A percentile compares a stretch with the other conserved stretches of the same genome.
Conservation (phyloP, 495 filamentous ascomycete species). For the Lindgomyces ingoldianus region DNA sequence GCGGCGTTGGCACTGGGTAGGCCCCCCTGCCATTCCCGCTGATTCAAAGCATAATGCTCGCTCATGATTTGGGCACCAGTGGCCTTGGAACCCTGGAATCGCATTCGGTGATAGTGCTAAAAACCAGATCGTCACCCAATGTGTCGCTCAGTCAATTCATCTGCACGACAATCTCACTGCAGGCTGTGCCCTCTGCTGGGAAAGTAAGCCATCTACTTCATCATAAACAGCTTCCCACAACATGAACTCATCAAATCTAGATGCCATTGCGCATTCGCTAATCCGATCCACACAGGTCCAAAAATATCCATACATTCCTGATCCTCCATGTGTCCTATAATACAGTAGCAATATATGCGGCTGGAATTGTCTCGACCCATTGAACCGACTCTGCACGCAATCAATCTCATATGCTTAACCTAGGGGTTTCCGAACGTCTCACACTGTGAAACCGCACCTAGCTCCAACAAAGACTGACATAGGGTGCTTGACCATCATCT, state of each 20-base stretch:
- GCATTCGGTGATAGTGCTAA: too few relatives aligned
- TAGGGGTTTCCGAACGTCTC: slow-evolving; percentile 1
- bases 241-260: neutral
- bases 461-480: slow-evolving; percentile 4
- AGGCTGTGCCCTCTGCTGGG: neutral
- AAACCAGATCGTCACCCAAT: neutral
- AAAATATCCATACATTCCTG: slow-evolving; percentile 5
- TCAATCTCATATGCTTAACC: too few relatives aligned
- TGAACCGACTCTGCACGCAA: slow-evolving; percentile 5
- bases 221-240: neutral
- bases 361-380: slow-evolving; percentile 3
- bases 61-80: neutral
- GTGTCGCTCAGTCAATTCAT: neutral
- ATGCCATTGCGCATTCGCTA: neutral
- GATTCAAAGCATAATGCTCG: neutral
- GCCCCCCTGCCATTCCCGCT: neutral
- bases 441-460: slow-evolving; percentile 1
- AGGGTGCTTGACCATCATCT: too few relatives aligned
- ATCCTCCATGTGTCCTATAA: slow-evolving; percentile 4
- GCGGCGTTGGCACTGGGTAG: neutral
- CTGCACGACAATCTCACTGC: neutral
- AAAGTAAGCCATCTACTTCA: slow-evolving; percentile 5
- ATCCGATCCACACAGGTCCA: slow-evolving; percentile 1
- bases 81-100: too few relatives aligned
- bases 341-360: slow-evolving; percentile 22